Conservation (phyloP, 2,329 filamentous ascomycete species). For the Trichoderma simmonsii region DNA sequence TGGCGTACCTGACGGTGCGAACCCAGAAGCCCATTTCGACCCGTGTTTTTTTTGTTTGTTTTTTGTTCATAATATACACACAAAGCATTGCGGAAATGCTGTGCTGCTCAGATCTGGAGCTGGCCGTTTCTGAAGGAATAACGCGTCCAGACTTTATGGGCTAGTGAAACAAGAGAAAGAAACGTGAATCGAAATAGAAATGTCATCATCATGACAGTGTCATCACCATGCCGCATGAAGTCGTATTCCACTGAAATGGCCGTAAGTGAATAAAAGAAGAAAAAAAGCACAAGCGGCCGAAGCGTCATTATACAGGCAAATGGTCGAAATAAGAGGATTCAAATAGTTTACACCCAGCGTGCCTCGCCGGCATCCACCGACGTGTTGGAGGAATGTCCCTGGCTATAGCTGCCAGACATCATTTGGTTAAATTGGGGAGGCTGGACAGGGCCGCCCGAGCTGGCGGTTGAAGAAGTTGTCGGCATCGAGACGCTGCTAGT, state of each 20-base stretch:
- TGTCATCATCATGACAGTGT: slow-evolving; percentile 43
- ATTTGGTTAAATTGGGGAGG: slow-evolving; percentile 31
- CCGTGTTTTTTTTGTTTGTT: slow-evolving; percentile 16
- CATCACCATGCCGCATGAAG: slow-evolving; percentile 35
- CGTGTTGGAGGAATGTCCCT: slow-evolving; percentile 25
- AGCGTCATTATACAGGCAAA: slow-evolving; percentile 35
- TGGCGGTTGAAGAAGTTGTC: slow-evolving; percentile 29
- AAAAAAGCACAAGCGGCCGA: slow-evolving; percentile 23
- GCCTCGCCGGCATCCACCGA: slow-evolving; percentile 33
- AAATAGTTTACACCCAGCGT: slow-evolving; percentile 39
- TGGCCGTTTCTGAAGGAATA: slow-evolving; percentile 3
- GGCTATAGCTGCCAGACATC: slow-evolving; percentile 28
- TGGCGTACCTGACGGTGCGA: background rate
- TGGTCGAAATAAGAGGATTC: slow-evolving; percentile 25
- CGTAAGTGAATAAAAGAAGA: slow-evolving; percentile 20
- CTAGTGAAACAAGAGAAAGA: slow-evolving; percentile 32
- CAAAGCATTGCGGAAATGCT: slow-evolving; percentile 28
- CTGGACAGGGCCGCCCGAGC: slow-evolving; percentile 26
- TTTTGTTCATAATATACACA: slow-evolving; percentile 36
- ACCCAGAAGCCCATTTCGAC: slow-evolving; percentile 15
- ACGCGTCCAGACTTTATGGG: slow-evolving; percentile 20
- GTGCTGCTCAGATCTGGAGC: slow-evolving; percentile 28
- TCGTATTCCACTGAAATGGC: slow-evolving; percentile 26
- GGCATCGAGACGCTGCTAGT: slow-evolving; percentile 32
- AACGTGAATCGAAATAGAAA: slow-evolving; percentile 27